Conservation (phyloP, 495 filamentous ascomycete genomes). For the Thozetella sp. region DNA sequence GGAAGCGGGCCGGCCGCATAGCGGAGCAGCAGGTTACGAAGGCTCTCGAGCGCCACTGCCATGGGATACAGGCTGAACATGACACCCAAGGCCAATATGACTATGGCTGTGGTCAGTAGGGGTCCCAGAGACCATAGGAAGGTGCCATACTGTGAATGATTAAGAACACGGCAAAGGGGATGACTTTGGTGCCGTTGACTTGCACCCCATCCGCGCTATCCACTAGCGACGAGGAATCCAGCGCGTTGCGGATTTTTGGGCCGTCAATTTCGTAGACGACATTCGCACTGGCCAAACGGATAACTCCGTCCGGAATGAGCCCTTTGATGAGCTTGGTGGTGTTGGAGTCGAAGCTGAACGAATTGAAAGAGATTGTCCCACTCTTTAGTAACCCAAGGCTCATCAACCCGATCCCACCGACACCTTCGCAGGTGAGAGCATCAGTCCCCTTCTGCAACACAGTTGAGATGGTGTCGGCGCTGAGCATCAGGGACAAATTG, state of each 20-base stretch:
- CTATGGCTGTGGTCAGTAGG: neutral
- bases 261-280: neutral
- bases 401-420: constrained; percentile 1
- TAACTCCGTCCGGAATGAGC: neutral
- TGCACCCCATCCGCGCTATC: neutral
- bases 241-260: neutral
- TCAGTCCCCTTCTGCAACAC: constrained; percentile 2
- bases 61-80: neutral
- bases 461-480: constrained; percentile 1
- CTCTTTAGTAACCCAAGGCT: neutral
- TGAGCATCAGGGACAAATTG: constrained; percentile 2
- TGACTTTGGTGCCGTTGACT: constrained; percentile 1
- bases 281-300: neutral
- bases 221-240: neutral
- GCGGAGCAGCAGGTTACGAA: neutral
- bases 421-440: constrained; percentile 5
- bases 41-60: constrained; percentile 4
- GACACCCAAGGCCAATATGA: constrained; percentile 1
- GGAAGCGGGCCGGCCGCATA: neutral
- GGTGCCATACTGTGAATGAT: constrained; percentile 2
- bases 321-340: neutral
- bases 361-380: neutral
- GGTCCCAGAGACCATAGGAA: neutral
- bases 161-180: constrained; percentile 1
- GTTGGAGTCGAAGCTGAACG: neutral